Evolutionary conservation across 2,329 filamentous ascomycete species (phyloP).

Genomic region (Cladosporium oxysporum): DNA sequence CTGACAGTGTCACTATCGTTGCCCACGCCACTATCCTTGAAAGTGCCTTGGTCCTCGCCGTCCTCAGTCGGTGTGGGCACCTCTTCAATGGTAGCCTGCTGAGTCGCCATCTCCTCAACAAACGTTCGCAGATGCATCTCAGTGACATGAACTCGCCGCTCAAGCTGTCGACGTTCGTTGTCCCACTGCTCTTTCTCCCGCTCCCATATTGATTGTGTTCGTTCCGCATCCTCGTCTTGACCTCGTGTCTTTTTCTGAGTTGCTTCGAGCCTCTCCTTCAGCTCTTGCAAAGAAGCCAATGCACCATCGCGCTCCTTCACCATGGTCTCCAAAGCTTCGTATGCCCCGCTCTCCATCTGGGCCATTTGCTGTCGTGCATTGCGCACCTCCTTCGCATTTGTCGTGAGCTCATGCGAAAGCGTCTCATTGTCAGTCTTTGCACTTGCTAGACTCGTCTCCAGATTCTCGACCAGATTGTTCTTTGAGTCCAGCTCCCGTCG

Average conservation of each 20-base stretch:
- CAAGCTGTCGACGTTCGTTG: slow-evolving; percentile 75
- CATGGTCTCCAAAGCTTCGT: slow-evolving; percentile 80
- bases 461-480: slow-evolving; percentile 77
- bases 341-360: slow-evolving; percentile 82
- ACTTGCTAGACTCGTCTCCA: slow-evolving; percentile 74
- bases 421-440: slow-evolving; percentile 73
- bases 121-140: slow-evolving; percentile 82
- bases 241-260: slow-evolving; percentile 74
- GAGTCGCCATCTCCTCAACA: slow-evolving; percentile 79
- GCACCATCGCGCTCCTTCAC: slow-evolving; percentile 84
- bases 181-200: slow-evolving; percentile 85
- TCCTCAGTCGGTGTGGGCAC: slow-evolving; percentile 35
- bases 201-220: slow-evolving; percentile 77
- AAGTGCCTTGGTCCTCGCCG: slow-evolving; percentile 59
- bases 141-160: slow-evolving; percentile 85
- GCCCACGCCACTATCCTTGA: slow-evolving; percentile 58
- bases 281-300: slow-evolving; percentile 69
- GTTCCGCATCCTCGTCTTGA: slow-evolving; percentile 81
- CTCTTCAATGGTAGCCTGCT: slow-evolving; percentile 54
- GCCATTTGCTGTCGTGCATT: slow-evolving; percentile 83
- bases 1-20: slow-evolving; percentile 60
- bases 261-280: slow-evolving; percentile 73
- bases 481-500: slow-evolving; percentile 91
- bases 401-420: slow-evolving; percentile 62
- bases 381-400: slow-evolving; percentile 72